Conservation (phyloP, 306 rosid species). For the Dalbergia cochinchinensis region DNA sequence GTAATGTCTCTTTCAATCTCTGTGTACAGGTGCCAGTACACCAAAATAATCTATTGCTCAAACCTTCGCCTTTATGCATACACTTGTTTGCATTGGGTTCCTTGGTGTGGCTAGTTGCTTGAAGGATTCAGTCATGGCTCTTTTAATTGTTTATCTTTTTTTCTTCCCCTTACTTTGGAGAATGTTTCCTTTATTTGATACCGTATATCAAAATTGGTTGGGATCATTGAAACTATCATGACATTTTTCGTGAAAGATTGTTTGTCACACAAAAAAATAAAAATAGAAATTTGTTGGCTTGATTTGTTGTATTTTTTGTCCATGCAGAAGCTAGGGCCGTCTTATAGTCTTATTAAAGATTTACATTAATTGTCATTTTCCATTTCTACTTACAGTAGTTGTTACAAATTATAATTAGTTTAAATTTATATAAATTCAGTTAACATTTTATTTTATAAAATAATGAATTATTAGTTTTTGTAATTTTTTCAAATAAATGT, state of each 20-base stretch:
- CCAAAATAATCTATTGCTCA: constrained; percentile 17
- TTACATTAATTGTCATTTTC: background rate
- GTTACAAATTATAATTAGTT: too few relatives aligned
- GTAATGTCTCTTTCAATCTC: constrained; percentile 18
- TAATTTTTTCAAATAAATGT: too few relatives aligned
- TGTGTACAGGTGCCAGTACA: constrained; percentile 13
- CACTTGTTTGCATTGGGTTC: background rate
- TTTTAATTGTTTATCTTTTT: background rate
- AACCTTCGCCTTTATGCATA: background rate
- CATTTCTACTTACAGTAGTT: too few relatives aligned
- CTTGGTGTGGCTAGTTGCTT: background rate
- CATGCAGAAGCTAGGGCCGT: background rate
- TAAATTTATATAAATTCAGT: too few relatives aligned
- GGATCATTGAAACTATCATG: background rate
- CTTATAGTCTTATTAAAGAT: too few relatives aligned
- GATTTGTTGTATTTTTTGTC: background rate
- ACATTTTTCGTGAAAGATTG: background rate
- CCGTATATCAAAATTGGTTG: background rate
- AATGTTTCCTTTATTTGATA: background rate
- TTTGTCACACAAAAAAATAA: background rate
- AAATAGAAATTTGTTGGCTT: background rate
- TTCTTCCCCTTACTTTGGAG: background rate
- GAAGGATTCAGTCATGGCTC: background rate
- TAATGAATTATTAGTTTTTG: too few relatives aligned
- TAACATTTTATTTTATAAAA: too few relatives aligned